A percentile compares a stretch with the other conserved stretches of the same genome.
Conservation (phyloP, 140 eudicot genomes). For the Cichorium intybus region DNA sequence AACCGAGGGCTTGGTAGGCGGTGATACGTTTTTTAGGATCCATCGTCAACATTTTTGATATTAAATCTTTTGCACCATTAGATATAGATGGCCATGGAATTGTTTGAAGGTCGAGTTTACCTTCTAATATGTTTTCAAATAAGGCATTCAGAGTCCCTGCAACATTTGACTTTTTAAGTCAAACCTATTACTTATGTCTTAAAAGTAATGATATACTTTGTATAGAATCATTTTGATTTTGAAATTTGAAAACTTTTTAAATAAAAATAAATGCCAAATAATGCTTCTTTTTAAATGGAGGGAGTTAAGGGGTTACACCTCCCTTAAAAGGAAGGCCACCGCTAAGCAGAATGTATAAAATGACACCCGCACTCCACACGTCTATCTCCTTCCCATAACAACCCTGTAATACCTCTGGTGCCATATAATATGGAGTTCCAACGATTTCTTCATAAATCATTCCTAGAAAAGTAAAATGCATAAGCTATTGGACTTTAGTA, state of each 20-base stretch:
- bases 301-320: slow-evolving; percentile 32
- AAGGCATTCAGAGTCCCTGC: too few species aligned
- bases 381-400: slow-evolving; percentile 75
- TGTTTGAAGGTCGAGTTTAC: slow-evolving; percentile 49
- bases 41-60: slow-evolving; percentile 68
- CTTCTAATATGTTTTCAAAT: slow-evolving; percentile 57
- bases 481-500: neutral
- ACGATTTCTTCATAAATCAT: slow-evolving; percentile 54
- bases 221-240: neutral
- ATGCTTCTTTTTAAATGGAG: too few species aligned
- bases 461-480: slow-evolving; percentile 30
- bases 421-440: slow-evolving; percentile 80
- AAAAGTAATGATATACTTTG: too few species aligned
- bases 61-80: slow-evolving; percentile 69
- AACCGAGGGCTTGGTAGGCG: slow-evolving; percentile 90
- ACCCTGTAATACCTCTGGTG: slow-evolving; percentile 73
- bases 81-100: slow-evolving; percentile 86
- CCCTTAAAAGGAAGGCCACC: slow-evolving; percentile 86
- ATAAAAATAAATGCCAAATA: neutral
- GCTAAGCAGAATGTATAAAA: slow-evolving; percentile 66
- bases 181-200: too few species aligned
- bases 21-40: slow-evolving; percentile 74
- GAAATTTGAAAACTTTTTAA: neutral
- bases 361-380: slow-evolving; percentile 84
- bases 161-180: slow-evolving; percentile 66